Evolutionary conservation across 345 rosid species (phyloP), one percentile per base, ranked within the genome.

Genomic region (Salix caprea): DNA sequence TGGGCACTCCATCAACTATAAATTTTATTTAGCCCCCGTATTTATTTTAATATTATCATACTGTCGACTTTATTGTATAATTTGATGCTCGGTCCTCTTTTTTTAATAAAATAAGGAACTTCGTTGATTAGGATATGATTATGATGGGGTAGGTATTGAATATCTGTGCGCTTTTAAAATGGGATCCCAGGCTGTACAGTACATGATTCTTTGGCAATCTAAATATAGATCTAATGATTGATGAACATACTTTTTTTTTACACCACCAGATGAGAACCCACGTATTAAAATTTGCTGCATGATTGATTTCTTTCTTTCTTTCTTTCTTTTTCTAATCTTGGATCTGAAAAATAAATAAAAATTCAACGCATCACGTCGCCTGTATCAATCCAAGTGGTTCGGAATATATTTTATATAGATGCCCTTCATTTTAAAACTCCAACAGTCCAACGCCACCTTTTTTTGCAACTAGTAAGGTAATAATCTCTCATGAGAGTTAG

Each of bases 71-170:
- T n/a, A 54, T 2, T 10, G 1, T 11, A 40, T 40, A 40, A 0
- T 40, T 2, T 10, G 44, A 12, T 10, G 44, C 44, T 40, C 13
- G 5, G 50, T 15, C 16, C 4, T 13, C 48, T n/a, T 19, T 58
- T 7, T 10, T n/a, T 58, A 58, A 56, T 54, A 56, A 56, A 28
- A 16, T 2, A 26, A 15, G 37, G 67, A 6, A 18, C 34, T 40
- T 24, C 2, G 39, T 62, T 44, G 79, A 62, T 62, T 62, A 34
- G 18, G 70, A 23, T 32, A 65, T 77, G 75, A 70, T 44, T 32
- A 5, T 61, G 70, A 70, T 11, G 56, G 52, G 32, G 24, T 18
- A 26, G 46, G 19, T 76, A 9, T 40, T 64, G 7, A 7, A 16
- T 42, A 21, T 39, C 54, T 4, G 1, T 5, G 52, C 40, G 48